These are phyloP conservation scores for Aaosphaeria arxii DNA, from an alignment of 2,329 filamentous ascomycete species.

Conservation along the genomic window DNA sequence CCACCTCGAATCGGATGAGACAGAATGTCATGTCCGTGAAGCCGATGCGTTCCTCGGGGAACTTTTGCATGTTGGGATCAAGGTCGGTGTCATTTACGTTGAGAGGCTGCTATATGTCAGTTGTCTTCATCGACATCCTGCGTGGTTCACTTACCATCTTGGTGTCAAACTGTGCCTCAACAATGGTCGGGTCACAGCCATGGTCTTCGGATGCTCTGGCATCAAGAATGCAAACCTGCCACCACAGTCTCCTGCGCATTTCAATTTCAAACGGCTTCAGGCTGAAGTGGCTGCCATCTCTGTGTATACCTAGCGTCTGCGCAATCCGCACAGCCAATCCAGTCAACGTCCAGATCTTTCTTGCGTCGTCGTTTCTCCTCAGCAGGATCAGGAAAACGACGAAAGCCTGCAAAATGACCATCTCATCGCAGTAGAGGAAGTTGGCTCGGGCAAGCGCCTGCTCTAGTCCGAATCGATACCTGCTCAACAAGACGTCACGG, in stretches of 20 bases:
- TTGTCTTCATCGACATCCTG: not conserved
- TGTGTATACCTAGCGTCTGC: constrained; percentile 59
- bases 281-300: constrained; percentile 55
- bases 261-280: constrained; percentile 60
- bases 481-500: constrained; percentile 47
- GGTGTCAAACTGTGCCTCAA: constrained; percentile 59
- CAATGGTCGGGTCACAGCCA: constrained; percentile 60
- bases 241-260: constrained; percentile 60
- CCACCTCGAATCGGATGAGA: constrained; percentile 53
- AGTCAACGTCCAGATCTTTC: constrained; percentile 57
- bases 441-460: constrained; percentile 63
- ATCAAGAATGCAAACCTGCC: constrained; percentile 59
- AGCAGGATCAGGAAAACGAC: constrained; percentile 59
- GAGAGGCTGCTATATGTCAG: constrained; percentile 38
- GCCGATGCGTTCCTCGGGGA: constrained; percentile 47
- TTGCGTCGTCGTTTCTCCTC: constrained; percentile 50
- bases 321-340: constrained; percentile 59
- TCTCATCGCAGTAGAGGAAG: constrained; percentile 60
- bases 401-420: constrained; percentile 61
- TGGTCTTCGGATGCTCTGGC: constrained; percentile 61
- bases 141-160: constrained; percentile 37
- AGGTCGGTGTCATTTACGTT: constrained; percentile 58
- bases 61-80: constrained; percentile 46
- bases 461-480: constrained; percentile 62
- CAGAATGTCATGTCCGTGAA: constrained; percentile 60